Percentiles rank a stretch among this genome's conserved stretches.
These are phyloP conservation scores for Psidium friedrichsthalianum DNA, from an alignment of 345 rosid species.

Conservation along the genomic window DNA sequence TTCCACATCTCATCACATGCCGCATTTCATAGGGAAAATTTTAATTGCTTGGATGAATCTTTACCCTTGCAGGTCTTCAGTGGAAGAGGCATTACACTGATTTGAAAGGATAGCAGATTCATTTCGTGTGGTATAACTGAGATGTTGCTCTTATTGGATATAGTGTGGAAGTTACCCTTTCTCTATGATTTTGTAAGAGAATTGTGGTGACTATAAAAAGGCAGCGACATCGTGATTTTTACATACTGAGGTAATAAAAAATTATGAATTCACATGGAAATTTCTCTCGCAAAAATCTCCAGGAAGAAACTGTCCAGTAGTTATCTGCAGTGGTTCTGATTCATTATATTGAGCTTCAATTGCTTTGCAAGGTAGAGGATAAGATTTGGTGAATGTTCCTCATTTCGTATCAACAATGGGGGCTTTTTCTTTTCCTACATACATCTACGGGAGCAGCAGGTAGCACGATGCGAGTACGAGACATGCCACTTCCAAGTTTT, in stretches of 20 bases:
- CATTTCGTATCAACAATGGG: not conserved
- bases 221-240: not conserved
- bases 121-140: slow-evolving; percentile 58
- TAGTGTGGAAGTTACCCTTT: not conserved
- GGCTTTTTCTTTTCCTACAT: not conserved
- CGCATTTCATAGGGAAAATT: not conserved
- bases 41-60: not conserved
- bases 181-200: not conserved
- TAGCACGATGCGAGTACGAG: not conserved
- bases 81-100: slow-evolving; percentile 95
- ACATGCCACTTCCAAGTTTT: not conserved
- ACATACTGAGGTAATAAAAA: not conserved
- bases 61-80: slow-evolving; percentile 54
- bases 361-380: not conserved
- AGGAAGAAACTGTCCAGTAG: not conserved
- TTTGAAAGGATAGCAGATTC: slow-evolving; percentile 76
- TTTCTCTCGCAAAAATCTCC: not conserved
- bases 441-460: not conserved
- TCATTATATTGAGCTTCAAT: not conserved
- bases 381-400: not conserved
- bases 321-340: not conserved
- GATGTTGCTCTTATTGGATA: not conserved
- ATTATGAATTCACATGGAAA: not conserved
- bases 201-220: not conserved
- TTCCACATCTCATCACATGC: not conserved